Evolutionary conservation across 202 grass and related monocot genomes (phyloP).

Genomic region (Carex arenaria): DNA sequence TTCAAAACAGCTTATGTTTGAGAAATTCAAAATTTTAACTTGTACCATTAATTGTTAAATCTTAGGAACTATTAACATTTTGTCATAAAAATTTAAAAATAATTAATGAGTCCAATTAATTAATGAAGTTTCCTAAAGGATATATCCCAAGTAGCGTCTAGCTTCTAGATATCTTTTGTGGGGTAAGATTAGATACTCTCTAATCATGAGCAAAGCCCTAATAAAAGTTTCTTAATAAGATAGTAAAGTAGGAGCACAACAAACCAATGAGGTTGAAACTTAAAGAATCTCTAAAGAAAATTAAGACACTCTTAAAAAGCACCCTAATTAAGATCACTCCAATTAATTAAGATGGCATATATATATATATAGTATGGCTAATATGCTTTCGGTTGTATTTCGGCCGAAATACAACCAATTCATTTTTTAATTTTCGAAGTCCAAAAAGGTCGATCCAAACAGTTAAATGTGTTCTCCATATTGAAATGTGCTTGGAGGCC

Average conservation of each 20-base stretch:
- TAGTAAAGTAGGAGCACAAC: conserved; percentile 5
- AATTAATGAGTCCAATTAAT: not conserved
- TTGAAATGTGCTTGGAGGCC: no score
- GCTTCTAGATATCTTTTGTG: not conserved
- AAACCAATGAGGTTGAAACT: conserved; percentile 32
- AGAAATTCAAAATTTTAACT: not conserved
- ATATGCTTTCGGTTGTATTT: no score
- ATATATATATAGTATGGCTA: no score
- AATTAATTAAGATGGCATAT: not conserved
- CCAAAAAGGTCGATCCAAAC: no score
- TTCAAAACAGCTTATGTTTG: not conserved
- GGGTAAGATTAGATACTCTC: conserved; percentile 24
- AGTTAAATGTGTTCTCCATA: no score
- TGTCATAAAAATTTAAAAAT: not conserved
- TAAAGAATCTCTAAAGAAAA: conserved; percentile 8
- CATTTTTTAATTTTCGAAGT: no score
- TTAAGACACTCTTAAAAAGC: not conserved
- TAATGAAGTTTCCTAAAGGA: not conserved
- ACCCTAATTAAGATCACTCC: not conserved
- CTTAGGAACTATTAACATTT: no score
- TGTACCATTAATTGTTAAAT: no score
- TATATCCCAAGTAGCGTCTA: not conserved
- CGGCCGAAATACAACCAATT: no score
- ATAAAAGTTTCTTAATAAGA: not conserved
- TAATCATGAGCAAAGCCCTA: conserved; percentile 26